Evolutionary conservation across 306 rosid species (phyloP), one percentile per base, ranked within the genome.

Genomic region (Rosa rugosa): DNA sequence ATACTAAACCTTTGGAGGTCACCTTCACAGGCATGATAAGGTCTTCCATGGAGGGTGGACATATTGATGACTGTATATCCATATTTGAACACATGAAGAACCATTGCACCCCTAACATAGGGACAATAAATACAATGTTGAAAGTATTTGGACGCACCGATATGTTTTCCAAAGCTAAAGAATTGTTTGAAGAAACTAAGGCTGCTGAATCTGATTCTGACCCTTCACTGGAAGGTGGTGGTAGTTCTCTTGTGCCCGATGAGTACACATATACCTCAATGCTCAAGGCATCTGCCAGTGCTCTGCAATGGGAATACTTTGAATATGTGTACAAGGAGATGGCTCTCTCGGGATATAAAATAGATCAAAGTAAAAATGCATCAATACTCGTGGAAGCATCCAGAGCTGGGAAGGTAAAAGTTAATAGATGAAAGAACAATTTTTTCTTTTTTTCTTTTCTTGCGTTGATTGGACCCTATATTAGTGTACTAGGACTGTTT

Each of bases 281-380:
- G 87, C 88, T 92, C 80, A 92, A 91, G 86, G 92, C 91, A 45
- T 90, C 97, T 42, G 91, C 97, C 49, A 80, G 87, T 59, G 89
- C 98, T 62, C 89, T 82, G 59, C 99, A 91, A 73, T 95, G 99
- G 99, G 99, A 95, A 84, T 95, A 95, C 84, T 95, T 95, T 79
- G 99, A 94, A 88, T 90, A 82, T 79, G 91, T 91, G 65, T 94
- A 92, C 83, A 90, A 86, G 80, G 97, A 92, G 85, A 92, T 94
- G 97, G 80, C 87, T 80, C 83, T 92, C 42, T 83, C 91, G 3
- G 92, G 95, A 57, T 89, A 80, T 85, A 88, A 82, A 78, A 83
- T 92, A 64, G 91, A 94, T 87, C 97, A 92, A 82, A 84, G 69
- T 81, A 92, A 80, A 69, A 90, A 85, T 54, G 87, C 85, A 22